Base-by-base conservation (phyloP, 345 rosid species). In the Kandelia obovata region DNA sequence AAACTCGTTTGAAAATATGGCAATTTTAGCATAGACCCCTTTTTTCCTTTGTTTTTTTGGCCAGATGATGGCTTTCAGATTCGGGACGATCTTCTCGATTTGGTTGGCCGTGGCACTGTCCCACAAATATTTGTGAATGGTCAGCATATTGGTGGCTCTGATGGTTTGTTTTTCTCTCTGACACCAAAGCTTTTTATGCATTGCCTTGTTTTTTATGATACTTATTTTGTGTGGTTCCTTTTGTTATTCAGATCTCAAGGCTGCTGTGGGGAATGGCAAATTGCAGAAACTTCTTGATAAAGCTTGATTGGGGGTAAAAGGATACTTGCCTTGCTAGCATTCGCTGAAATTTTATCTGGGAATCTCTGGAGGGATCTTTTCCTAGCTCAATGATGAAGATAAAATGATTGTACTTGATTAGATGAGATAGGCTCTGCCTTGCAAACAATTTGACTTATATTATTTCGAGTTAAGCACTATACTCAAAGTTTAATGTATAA, bases 191-290 rank as follows among this genome's bases (percentile, higher is more conserved):
- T 26, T 31, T 35, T 43, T 30, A 9, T n/a, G 7, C n/a, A 10
- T 30, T 53, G 69, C 23, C 3, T 19, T 52, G 9, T 34, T 58
- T 58, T 53, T 31, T 64, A 28, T 66, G 65, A 65, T 72, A 16
- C 20, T 57, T 17, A 5, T 3, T 13, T 13, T 72, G 13, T 67
- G 23, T 60, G 58, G 7, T 17, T 64, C 19, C 9, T 64, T 66
- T 60, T 56, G 68, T 25, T 57, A 21, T 74, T 71, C 85, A 87
- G 92, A 90, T 84, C 85, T 90, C 58, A 83, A 62, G 63, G 82
- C 51, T 67, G 71, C 89, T 17, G 43, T 75, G 46, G 35, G 60
- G 46, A 82, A 69, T 62, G 96, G 92, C 69, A 66, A 83, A 51
- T 61, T 90, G 81, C 59, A 80, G 71, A 83, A 75, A 69, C 88